Conservation (phyloP, 2,329 filamentous ascomycete genomes). For the Fusarium luffae region DNA sequence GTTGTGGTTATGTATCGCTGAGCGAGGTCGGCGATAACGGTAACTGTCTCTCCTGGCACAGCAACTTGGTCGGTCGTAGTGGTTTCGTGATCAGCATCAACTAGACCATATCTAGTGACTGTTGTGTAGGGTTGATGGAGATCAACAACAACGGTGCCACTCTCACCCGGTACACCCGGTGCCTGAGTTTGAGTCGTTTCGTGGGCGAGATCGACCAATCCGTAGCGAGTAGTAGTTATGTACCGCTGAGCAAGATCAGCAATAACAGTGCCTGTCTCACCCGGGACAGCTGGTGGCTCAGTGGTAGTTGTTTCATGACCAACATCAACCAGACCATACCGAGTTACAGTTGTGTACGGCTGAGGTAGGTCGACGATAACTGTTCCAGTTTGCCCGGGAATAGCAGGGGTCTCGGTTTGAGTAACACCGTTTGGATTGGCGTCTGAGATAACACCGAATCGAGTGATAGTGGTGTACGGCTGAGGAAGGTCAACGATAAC, state of each 20-base stretch:
- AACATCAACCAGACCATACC: neutral
- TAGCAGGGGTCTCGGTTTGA: neutral
- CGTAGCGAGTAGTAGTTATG: neutral
- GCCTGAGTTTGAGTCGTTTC: neutral
- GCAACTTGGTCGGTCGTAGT: neutral
- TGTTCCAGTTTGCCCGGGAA: neutral
- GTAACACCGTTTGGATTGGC: neutral
- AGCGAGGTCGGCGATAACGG: neutral
- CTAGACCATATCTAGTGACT: neutral
- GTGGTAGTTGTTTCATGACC: neutral
- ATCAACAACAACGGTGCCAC: neutral
- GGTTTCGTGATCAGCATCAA: neutral
- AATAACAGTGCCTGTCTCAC: neutral
- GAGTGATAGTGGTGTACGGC: neutral
- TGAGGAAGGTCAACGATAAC: neutral
- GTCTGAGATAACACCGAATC: neutral
- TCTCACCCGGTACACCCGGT: neutral
- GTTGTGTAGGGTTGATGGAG: neutral
- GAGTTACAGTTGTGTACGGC: neutral
- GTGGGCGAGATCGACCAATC: neutral
- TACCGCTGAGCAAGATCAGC: neutral
- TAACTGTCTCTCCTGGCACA: neutral
- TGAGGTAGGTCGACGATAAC: neutral
- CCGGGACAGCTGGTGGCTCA: neutral
- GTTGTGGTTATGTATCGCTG: constrained; percentile 1